Conservation (phyloP, 139 green algal species). For the Chlorella ohadii region DNA sequence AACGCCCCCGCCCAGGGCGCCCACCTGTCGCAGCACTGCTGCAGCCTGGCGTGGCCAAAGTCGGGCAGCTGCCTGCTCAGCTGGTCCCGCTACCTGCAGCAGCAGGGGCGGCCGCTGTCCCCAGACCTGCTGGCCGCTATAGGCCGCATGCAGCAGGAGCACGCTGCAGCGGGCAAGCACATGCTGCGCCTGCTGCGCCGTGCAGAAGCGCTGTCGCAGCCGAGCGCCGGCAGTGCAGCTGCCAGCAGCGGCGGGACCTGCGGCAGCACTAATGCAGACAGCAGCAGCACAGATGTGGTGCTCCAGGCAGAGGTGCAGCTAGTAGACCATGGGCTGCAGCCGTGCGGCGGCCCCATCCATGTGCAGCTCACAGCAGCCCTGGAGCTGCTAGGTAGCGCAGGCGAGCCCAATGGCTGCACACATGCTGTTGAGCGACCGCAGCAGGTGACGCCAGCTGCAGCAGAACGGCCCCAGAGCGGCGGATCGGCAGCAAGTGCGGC, state of each 20-base stretch:
- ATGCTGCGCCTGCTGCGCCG: constrained; percentile 21
- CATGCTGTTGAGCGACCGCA: no score
- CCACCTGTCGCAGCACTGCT: neutral
- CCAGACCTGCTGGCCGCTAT: neutral
- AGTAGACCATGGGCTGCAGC: neutral
- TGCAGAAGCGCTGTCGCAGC: neutral
- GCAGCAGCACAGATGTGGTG: neutral
- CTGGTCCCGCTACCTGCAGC: neutral
- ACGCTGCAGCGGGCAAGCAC: constrained; percentile 9
- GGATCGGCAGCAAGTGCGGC: neutral
- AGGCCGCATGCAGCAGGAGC: constrained; percentile 12
- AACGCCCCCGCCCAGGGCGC: neutral
- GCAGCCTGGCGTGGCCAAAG: constrained; percentile 38
- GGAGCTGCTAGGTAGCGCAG: neutral
- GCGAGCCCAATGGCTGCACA: no score
- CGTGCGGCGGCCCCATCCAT: constrained; percentile 8
- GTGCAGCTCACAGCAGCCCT: constrained; percentile 8
- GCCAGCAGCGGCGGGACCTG: neutral
- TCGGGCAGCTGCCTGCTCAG: constrained; percentile 22
- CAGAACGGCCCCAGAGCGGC: neutral
- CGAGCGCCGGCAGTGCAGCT: neutral
- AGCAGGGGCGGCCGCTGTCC: neutral
- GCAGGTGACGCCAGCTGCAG: neutral
- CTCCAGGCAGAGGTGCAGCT: constrained; percentile 7
- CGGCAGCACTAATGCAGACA: neutral